Evolutionary conservation across 495 filamentous ascomycete species (phyloP).

Genomic region (Bombardia bombarda): DNA sequence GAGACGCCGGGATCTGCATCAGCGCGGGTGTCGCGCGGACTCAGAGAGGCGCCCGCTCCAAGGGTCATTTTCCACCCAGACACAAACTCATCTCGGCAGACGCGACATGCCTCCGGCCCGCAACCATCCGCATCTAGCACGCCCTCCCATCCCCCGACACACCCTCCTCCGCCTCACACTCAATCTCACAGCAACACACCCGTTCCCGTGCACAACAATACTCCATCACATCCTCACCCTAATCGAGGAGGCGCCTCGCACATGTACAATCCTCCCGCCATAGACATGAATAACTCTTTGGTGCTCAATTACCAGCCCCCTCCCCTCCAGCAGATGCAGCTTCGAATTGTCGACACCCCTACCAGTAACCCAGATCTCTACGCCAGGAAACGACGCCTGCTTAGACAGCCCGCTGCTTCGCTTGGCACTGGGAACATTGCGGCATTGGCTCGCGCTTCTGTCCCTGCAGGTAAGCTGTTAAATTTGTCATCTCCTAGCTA

Average conservation of each 20-base stretch:
- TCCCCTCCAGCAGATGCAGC: slow-evolving; percentile 44
- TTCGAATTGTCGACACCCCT: slow-evolving; percentile 64
- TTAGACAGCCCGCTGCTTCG: slow-evolving; percentile 14
- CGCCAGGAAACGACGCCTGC: slow-evolving; percentile 34
- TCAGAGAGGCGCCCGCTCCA: slow-evolving; percentile 71
- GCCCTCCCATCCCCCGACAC: slow-evolving; percentile 18
- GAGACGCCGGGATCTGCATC: slow-evolving; percentile 46
- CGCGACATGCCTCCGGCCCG: slow-evolving; percentile 45
- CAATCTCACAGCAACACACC: slow-evolving; percentile 16
- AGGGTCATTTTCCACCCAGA: slow-evolving; percentile 78
- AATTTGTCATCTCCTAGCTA: too few relatives aligned
- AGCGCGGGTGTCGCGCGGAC: slow-evolving; percentile 54
- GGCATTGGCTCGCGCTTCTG: slow-evolving; percentile 9
- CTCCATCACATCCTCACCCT: slow-evolving; percentile 18
- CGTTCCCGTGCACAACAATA: slow-evolving; percentile 9
- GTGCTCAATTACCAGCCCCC: slow-evolving; percentile 54
- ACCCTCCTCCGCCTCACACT: slow-evolving; percentile 20
- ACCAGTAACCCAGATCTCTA: slow-evolving; percentile 58
- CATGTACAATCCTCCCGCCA: slow-evolving; percentile 26
- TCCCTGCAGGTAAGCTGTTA: slow-evolving; percentile 25
- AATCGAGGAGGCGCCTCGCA: slow-evolving; percentile 30
- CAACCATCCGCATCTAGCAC: slow-evolving; percentile 21
- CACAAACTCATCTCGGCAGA: slow-evolving; percentile 50
- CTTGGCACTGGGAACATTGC: slow-evolving; percentile 17
- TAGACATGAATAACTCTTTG: slow-evolving; percentile 39